Conservation (phyloP, 1,284 basidiomycete species). For the Apiotrichum gracile region DNA sequence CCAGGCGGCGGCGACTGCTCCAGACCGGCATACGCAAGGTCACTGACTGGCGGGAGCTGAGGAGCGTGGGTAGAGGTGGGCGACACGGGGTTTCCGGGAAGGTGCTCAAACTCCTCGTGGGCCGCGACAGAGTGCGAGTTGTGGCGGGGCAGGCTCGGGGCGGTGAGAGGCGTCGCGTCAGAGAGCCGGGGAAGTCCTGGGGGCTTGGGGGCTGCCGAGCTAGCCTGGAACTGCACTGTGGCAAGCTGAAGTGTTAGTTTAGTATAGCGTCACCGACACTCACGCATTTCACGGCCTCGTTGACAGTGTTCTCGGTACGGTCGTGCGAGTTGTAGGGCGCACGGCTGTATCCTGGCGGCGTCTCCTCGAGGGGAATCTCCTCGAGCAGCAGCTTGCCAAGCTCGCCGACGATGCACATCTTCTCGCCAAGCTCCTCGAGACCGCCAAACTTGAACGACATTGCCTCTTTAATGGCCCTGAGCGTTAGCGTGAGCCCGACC, state of each 20-base stretch:
- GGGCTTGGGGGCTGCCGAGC: conserved; percentile 29
- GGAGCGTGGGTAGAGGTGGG: not conserved
- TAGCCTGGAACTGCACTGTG: conserved; percentile 38
- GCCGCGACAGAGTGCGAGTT: conserved; percentile 21
- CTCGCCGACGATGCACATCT: conserved; percentile 76
- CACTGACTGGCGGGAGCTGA: conserved; percentile 2
- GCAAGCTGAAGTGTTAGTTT: conserved; percentile 26
- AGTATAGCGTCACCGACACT: conserved; percentile 3
- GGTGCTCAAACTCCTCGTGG: conserved; percentile 37
- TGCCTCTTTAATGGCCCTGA: conserved; percentile 54
- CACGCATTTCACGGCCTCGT: conserved; percentile 57
- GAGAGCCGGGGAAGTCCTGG: conserved; percentile 33
- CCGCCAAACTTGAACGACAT: conserved; percentile 85
- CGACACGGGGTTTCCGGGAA: conserved; percentile 23
- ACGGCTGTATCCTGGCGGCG: conserved; percentile 72
- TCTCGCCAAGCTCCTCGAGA: conserved; percentile 76
- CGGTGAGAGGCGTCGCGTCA: conserved; percentile 12
- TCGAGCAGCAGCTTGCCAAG: conserved; percentile 71
- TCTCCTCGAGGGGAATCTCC: conserved; percentile 73
- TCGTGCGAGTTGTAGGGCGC: conserved; percentile 60
- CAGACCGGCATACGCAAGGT: not conserved
- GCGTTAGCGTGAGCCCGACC: not conserved
- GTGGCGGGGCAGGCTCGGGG: conserved; percentile 19
- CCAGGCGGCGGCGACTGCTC: not conserved
- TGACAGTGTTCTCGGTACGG: conserved; percentile 58